Evolutionary conservation across 2,329 filamentous ascomycete species (phyloP), one percentile per base, ranked within the genome.

Genomic region (Fusarium dimerum): DNA sequence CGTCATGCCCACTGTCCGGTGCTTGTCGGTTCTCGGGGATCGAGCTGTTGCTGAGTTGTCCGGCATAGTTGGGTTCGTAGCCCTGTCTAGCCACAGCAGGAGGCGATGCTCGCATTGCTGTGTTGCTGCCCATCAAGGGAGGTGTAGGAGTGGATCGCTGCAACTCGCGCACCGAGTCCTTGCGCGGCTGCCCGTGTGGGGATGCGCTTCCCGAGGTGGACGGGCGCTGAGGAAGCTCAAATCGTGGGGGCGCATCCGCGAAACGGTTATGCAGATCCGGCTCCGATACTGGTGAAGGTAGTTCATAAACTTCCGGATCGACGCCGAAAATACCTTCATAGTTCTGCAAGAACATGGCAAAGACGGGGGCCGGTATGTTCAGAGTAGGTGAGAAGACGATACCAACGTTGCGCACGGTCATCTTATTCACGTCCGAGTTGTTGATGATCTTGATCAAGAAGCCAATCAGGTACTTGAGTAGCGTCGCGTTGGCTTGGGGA

Each of bases 311-410:
- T 60, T 87, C 84, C 0, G 88, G 81, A 16, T 84, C 78, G 43
- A 86, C 79, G 17, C 88, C 88, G 67, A 97, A 99, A 44, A 99
- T 93, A 40, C 81, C 83, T 57, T 89, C 82, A 67, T 91, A 97
- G 66, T 97, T 92, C 59, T 94, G 92, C 52, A 99, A 79, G 71
- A 99, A 94, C 71, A 95, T 82, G 4, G 92, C 92, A 69, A 99
- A 97, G 11, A 99, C 88, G 0, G 93, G 92, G 0, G 92, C 92
- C 0, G 94, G 93, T 41, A 99, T 96, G 70, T 97, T 97, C 48
- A 99, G 81, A 0, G 94, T 97, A 1, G 94, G 94, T 15, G 94
- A 96, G 71, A 99, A 99, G 51, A 99, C 93, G 63, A 99, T 97
- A 59, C 94, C 93, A 49, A 99, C 90, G 67, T 99, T 99, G 60